Evolutionary conservation across 2,329 filamentous ascomycete species (phyloP).

Genomic region (Leptoxyphium fumago): DNA sequence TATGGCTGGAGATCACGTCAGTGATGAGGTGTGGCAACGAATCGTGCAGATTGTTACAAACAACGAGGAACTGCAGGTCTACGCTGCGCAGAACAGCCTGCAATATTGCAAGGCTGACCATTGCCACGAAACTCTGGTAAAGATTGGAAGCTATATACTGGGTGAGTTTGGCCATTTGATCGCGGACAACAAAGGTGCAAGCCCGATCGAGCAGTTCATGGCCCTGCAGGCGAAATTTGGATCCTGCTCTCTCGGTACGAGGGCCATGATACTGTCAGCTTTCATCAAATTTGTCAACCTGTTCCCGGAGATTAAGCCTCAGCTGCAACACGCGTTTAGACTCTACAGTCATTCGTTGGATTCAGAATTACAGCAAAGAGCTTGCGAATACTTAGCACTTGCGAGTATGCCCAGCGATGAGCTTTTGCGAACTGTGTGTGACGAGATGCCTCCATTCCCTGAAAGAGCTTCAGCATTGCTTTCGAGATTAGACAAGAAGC

Average conservation of each 20-base stretch:
- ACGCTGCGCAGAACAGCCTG: conserved; percentile 84
- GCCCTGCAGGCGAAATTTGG: conserved; percentile 82
- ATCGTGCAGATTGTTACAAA: conserved; percentile 99
- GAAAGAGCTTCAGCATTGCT: conserved; percentile 84
- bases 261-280: conserved; percentile 85
- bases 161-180: conserved; percentile 96
- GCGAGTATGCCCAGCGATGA: conserved; percentile 81
- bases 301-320: conserved; percentile 95
- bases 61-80: conserved; percentile 94
- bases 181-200: conserved; percentile 80
- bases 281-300: conserved; percentile 98
- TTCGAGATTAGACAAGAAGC: conserved; percentile 86
- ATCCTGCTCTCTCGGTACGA: conserved; percentile 73
- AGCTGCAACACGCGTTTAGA: conserved; percentile 78
- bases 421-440: conserved; percentile 80
- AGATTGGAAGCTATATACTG: conserved; percentile 91
- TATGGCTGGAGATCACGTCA: conserved; percentile 95
- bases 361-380: conserved; percentile 87
- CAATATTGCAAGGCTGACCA: conserved; percentile 85
- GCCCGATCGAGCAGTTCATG: conserved; percentile 92
- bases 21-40: conserved; percentile 97
- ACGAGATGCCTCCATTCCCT: conserved; percentile 98
- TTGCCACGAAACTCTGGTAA: conserved; percentile 93
- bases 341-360: conserved; percentile 90
- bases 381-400: conserved; percentile 84